Conservation (phyloP, 2,329 filamentous ascomycete species). For the Trichoderma pleuroti region DNA sequence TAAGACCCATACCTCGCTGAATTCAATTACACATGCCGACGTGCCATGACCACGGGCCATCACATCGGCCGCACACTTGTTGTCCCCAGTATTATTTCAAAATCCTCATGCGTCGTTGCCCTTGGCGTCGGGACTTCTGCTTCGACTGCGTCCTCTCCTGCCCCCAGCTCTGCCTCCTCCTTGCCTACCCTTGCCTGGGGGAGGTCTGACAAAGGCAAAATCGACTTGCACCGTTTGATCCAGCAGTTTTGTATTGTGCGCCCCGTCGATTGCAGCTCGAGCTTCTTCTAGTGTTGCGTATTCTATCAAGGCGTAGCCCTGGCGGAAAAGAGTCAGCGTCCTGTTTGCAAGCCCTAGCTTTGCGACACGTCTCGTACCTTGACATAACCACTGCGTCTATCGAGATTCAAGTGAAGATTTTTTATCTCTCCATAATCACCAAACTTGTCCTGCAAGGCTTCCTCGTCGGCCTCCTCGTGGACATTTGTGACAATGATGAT, state of each 20-base stretch:
- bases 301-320: conserved; percentile 85
- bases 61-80: conserved; percentile 17
- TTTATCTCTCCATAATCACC: conserved; percentile 83
- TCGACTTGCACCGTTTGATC: conserved; percentile 79
- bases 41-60: conserved; percentile 1
- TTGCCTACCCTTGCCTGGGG: conserved; percentile 48
- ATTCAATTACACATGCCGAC: conserved; percentile 15
- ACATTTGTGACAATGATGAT: conserved; percentile 84
- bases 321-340: background rate
- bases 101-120: conserved; percentile 30
- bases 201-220: conserved; percentile 80
- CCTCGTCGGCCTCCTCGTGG: conserved; percentile 82
- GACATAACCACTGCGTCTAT: conserved; percentile 78
- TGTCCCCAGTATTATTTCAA: background rate
- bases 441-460: conserved; percentile 77
- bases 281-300: conserved; percentile 77
- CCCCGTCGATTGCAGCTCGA: conserved; percentile 74
- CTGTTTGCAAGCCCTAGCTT: background rate
- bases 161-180: conserved; percentile 37
- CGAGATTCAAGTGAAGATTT: conserved; percentile 80
- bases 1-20: conserved; percentile 15
- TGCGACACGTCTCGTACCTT: conserved; percentile 54
- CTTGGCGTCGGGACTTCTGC: conserved; percentile 45
- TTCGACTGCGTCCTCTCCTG: conserved; percentile 46
- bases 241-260: conserved; percentile 72